A percentile compares a stretch with the other conserved stretches of the same genome.
Conservation (phyloP, 495 filamentous ascomycete species). For the Penicillium soppii region DNA sequence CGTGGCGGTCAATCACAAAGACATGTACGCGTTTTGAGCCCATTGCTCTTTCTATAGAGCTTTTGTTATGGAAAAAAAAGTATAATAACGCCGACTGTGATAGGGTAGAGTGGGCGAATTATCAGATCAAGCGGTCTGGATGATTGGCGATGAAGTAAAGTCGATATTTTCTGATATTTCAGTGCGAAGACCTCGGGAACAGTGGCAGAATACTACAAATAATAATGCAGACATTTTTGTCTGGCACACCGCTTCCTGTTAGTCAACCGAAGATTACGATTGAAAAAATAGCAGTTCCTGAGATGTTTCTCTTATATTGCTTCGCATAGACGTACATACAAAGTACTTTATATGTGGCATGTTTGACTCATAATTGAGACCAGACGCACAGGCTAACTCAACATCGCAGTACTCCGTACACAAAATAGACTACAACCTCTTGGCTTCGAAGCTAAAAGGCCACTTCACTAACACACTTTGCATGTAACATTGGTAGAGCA, state of each 20-base stretch:
- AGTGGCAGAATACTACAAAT: too few species aligned
- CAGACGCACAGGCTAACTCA: background rate
- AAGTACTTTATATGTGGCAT: background rate
- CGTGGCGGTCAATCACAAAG: background rate
- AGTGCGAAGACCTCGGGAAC: too few species aligned
- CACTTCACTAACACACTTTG: too few species aligned
- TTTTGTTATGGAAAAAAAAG: background rate
- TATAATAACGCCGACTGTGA: background rate
- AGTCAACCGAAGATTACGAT: too few species aligned
- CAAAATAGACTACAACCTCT: background rate
- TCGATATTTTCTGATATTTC: background rate
- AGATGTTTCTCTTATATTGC: background rate
- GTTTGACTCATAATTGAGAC: background rate
- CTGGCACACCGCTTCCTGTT: too few species aligned
- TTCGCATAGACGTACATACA: background rate
- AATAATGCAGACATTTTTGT: too few species aligned
- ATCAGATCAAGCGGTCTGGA: background rate
- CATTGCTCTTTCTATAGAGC: background rate
- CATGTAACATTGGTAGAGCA: background rate
- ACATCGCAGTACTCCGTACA: background rate
- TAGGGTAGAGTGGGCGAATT: background rate
- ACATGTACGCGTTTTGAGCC: background rate
- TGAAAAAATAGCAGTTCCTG: background rate
- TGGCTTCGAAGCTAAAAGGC: background rate
- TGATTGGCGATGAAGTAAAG: background rate